Evolutionary conservation across 139 green algal genomes (phyloP).

Genomic region (Picochlorum sp.): DNA sequence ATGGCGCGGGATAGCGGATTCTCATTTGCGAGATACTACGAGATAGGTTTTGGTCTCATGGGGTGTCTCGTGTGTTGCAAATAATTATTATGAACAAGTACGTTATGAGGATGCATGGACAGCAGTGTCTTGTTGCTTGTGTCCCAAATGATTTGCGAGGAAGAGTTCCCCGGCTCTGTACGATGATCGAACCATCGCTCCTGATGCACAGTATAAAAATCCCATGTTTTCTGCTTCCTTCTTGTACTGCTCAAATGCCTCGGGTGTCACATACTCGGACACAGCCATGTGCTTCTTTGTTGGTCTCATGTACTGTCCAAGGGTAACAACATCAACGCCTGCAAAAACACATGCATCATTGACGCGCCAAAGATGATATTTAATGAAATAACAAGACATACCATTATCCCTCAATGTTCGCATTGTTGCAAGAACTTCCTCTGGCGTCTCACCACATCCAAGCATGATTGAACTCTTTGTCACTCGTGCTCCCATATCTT

Average conservation of each 20-base stretch:
- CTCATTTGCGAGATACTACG: slow-evolving; percentile 57
- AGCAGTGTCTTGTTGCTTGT: not conserved
- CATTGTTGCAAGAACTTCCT: slow-evolving; percentile 51
- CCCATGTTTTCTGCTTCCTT: slow-evolving; percentile 70
- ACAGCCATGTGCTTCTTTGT: slow-evolving; percentile 97
- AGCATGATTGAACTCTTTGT: slow-evolving; percentile 99
- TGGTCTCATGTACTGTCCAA: slow-evolving; percentile 98
- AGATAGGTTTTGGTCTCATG: slow-evolving; percentile 84
- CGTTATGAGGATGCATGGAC: not conserved
- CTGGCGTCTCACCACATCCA: slow-evolving; percentile 62
- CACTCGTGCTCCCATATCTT: slow-evolving; percentile 58
- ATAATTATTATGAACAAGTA: not conserved
- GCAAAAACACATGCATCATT: slow-evolving; percentile 2
- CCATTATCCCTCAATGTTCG: slow-evolving; percentile 41
- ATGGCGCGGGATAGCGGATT: slow-evolving; percentile 74
- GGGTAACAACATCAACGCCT: slow-evolving; percentile 92
- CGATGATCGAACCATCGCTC: slow-evolving; percentile 86
- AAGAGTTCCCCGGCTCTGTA: slow-evolving; percentile 77
- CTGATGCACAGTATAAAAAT: slow-evolving; percentile 89
- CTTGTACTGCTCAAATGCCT: slow-evolving; percentile 85
- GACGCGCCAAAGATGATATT: not conserved
- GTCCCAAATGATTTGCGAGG: slow-evolving; percentile 15
- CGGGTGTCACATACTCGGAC: slow-evolving; percentile 92
- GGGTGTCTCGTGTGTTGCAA: slow-evolving; percentile 52
- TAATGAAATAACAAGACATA: slow-evolving; percentile 9